Evolutionary conservation across 768 basidiomycete genomes (phyloP), one percentile per base, ranked within the genome.

Genomic region (Calvatia gigantea): DNA sequence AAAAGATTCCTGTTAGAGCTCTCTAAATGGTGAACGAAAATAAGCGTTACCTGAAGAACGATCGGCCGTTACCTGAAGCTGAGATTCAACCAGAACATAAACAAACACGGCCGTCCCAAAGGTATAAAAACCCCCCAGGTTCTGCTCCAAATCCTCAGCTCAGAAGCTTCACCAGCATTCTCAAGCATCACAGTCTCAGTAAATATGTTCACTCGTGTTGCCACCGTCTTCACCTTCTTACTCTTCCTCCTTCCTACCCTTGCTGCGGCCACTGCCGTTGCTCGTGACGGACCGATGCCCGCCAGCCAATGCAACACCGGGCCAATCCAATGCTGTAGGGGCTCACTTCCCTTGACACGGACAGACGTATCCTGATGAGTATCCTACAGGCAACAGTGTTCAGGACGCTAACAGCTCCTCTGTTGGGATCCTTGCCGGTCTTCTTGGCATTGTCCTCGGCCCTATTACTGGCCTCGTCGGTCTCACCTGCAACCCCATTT

Each of bases 231-330:
- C 44, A 46, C 46, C 53, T 59, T 64, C 35, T 50, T n/a, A n/a
- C n/a, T n/a, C n/a, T n/a, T n/a, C n/a, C n/a, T n/a, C n/a, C n/a
- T n/a, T n/a, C n/a, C 51, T 23, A 7, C 25, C 41, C 59, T 67
- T 53, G 65, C 62, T 38, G 61, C 59, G 38, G 64, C 65, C 54
- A 60, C 38, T 33, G 61, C 38, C 25, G 19, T 61, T n/a, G 31
- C 39, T 61, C 64, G 35, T n/a, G n/a, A n/a, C n/a, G n/a, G 25
- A 25, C 15, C n/a, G 12, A 23, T 37, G 31, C 50, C 23, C 3
- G 54, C 48, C 44, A 60, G 62, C 51, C 61, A 65, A 53, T 67
- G 66, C 64, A 65, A 65, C 59, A 67, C 65, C 11, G 70, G 68
- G 6, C 21, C 33, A n/a, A 47, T 72, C 33, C 65, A 69, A 62